phyloP scores from a whole-genome alignment of 371 early-diverging fungal genomes.

The Chytridium lagenaria region DNA sequence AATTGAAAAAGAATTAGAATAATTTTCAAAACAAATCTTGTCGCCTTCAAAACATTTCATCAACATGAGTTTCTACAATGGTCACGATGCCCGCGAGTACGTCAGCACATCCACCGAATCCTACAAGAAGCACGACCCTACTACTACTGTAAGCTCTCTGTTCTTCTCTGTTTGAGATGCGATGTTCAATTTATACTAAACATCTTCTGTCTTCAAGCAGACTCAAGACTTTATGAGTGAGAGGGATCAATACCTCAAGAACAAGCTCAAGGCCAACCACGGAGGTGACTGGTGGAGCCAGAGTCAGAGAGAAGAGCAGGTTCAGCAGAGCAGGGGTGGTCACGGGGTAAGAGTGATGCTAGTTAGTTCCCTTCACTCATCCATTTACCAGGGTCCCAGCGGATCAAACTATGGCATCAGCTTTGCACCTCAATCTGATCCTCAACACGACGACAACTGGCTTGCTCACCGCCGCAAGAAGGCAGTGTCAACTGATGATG shows the following conservation, averaged over 20 bases:
- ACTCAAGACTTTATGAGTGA: slow-evolving; percentile 16
- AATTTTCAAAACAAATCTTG: not conserved
- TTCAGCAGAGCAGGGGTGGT: not conserved
- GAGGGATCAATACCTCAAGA: slow-evolving; percentile 21
- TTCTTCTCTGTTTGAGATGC: no score
- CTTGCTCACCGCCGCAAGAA: slow-evolving; percentile 25
- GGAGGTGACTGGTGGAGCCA: slow-evolving; percentile 29
- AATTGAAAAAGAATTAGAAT: not conserved
- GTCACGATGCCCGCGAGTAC: not conserved
- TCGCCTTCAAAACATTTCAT: no score
- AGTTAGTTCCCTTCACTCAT: not conserved
- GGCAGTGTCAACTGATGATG: not conserved
- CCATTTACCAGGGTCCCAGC: not conserved
- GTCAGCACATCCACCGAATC: not conserved
- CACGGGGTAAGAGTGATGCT: not conserved
- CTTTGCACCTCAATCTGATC: not conserved
- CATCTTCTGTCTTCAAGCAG: no score
- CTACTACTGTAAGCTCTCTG: not conserved
- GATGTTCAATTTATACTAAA: no score
- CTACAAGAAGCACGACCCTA: not conserved
- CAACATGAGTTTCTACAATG: no score
- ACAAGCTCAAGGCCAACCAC: slow-evolving; percentile 24
- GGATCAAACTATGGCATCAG: not conserved
- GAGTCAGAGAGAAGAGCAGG: not conserved
- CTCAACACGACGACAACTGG: slow-evolving; percentile 12